These are phyloP conservation scores for Termitomyces sp. DNA, from an alignment of 768 basidiomycete species.

Conservation along the genomic window DNA sequence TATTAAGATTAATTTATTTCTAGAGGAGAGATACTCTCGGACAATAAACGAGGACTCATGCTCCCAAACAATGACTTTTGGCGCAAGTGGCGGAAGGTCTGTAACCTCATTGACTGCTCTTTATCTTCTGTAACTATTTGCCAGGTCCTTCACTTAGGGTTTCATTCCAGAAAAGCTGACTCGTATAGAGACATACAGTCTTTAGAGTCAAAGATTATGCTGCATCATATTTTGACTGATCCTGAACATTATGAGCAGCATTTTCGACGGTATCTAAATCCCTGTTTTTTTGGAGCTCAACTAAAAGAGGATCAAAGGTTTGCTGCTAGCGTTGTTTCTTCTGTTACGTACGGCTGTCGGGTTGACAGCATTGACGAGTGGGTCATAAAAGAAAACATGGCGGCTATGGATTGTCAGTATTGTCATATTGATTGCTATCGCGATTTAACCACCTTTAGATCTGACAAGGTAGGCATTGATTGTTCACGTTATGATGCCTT, in stretches of 20 bases:
- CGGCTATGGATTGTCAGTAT: slow-evolving; percentile 35
- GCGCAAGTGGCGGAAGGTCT: slow-evolving; percentile 43
- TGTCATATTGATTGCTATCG: neutral
- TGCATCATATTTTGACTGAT: slow-evolving; percentile 33
- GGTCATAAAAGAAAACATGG: slow-evolving; percentile 41
- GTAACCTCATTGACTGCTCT: neutral
- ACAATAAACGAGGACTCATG: slow-evolving; percentile 42
- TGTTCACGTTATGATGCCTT: neutral
- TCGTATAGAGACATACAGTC: slow-evolving; percentile 43
- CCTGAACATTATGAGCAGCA: slow-evolving; percentile 36
- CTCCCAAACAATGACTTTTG: slow-evolving; percentile 35
- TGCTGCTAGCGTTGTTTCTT: slow-evolving; percentile 38
- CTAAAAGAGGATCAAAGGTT: slow-evolving; percentile 20
- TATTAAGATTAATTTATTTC: neutral
- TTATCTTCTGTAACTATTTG: neutral
- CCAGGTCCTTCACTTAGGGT: slow-evolving; percentile 40
- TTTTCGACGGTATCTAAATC: slow-evolving; percentile 26
- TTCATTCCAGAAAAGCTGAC: slow-evolving; percentile 33
- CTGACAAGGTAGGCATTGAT: neutral
- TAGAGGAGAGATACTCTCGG: slow-evolving; percentile 41
- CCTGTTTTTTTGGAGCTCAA: neutral
- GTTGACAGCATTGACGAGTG: slow-evolving; percentile 40
- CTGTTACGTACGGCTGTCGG: slow-evolving; percentile 35
- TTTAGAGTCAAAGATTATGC: slow-evolving; percentile 37
- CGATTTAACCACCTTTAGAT: neutral